phyloP scores from a whole-genome alignment of 2,329 filamentous ascomycete genomes.

The Colletotrichum filicis region DNA sequence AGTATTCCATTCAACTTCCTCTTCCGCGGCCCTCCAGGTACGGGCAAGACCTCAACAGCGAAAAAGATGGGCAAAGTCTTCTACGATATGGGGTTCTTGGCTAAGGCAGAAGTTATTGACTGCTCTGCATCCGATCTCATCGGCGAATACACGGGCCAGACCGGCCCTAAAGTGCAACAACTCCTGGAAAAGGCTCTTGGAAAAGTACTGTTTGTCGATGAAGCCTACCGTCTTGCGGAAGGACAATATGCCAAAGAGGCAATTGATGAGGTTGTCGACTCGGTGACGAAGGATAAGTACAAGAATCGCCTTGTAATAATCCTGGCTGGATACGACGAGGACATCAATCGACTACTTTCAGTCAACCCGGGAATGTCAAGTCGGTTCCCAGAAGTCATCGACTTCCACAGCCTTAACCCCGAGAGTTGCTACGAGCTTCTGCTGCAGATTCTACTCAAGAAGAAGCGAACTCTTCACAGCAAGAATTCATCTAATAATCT shows the following conservation, averaged over 20 bases:
- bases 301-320: constrained; percentile 72
- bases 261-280: constrained; percentile 64
- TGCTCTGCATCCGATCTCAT: constrained; percentile 76
- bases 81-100: constrained; percentile 73
- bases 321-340: constrained; percentile 73
- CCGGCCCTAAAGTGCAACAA: constrained; percentile 72
- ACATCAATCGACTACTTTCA: constrained; percentile 72
- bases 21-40: constrained; percentile 74
- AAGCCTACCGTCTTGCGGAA: constrained; percentile 73
- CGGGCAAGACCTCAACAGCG: constrained; percentile 79
- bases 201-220: constrained; percentile 76
- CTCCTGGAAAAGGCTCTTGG: constrained; percentile 72
- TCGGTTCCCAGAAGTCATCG: constrained; percentile 71
- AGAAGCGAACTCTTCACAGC: constrained; percentile 43
- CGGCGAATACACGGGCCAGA: constrained; percentile 76
- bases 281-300: constrained; percentile 65
- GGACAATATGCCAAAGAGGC: constrained; percentile 68
- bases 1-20: constrained; percentile 75
- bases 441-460: constrained; percentile 39
- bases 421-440: constrained; percentile 59
- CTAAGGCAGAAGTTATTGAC: constrained; percentile 69
- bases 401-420: constrained; percentile 61
- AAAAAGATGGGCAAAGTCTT: constrained; percentile 80
- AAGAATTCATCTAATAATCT: constrained; percentile 34
- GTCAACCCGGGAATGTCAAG: constrained; percentile 72